Conservation (phyloP, 2,329 filamentous ascomycete species). For the Aspergillus fischeri region DNA sequence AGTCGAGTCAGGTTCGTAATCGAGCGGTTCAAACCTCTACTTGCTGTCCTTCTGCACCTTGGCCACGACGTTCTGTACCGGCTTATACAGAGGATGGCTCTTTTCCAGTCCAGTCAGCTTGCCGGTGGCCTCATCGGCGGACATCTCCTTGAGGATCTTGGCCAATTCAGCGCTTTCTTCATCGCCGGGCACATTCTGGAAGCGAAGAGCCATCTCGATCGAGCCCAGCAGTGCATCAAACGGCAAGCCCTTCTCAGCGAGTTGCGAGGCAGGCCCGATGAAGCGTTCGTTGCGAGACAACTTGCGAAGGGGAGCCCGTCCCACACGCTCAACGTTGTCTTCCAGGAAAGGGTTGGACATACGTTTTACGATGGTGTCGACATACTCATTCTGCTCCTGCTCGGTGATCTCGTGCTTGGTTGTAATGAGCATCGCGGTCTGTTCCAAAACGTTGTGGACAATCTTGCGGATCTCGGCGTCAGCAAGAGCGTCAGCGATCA, state of each 20-base stretch:
- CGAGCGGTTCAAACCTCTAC: conserved; percentile 18
- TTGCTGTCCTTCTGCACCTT: conserved; percentile 64
- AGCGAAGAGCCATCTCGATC: conserved; percentile 87
- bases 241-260: conserved; percentile 74
- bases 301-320: conserved; percentile 90
- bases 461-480: conserved; percentile 75
- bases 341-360: conserved; percentile 92
- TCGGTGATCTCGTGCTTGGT: conserved; percentile 76
- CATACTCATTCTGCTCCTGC: conserved; percentile 77
- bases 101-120: conserved; percentile 78
- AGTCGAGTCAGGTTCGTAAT: not conserved
- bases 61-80: conserved; percentile 72
- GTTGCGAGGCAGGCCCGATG: conserved; percentile 82
- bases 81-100: conserved; percentile 70
- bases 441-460: conserved; percentile 73
- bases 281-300: conserved; percentile 93
- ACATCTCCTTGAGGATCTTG: conserved; percentile 73
- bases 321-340: conserved; percentile 91
- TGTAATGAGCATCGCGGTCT: conserved; percentile 83
- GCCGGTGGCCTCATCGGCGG: conserved; percentile 68
- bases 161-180: conserved; percentile 84
- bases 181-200: conserved; percentile 90
- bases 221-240: conserved; percentile 73
- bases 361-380: conserved; percentile 84
- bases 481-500: conserved; percentile 81